These are phyloP conservation scores for Gracilariopsis chorda DNA, from an alignment of 23 red algal species.

Conservation along the genomic window DNA sequence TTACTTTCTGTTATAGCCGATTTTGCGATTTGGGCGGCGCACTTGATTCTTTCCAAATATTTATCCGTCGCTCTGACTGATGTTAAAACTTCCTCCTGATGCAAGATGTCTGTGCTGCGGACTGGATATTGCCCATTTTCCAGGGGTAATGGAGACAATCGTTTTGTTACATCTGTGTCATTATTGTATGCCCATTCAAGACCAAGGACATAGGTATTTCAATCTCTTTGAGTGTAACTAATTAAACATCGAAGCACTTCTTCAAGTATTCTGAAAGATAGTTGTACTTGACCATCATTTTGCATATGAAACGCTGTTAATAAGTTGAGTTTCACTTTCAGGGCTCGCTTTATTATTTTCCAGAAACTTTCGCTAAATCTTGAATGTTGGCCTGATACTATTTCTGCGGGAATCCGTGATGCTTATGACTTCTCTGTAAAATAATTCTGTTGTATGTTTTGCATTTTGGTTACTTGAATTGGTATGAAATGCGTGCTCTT, in stretches of 20 bases:
- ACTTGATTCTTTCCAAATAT: no score
- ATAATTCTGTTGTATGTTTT: not conserved
- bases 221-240: conserved; percentile 13
- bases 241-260: conserved; percentile 26
- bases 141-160: not conserved
- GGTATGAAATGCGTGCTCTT: conserved; percentile 6
- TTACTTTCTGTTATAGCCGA: no score
- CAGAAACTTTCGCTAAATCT: conserved; percentile 7
- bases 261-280: conserved; percentile 1
- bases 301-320: conserved; percentile 14
- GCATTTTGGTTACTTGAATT: not conserved
- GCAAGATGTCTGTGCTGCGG: no score
- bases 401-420: not conserved
- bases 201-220: not conserved
- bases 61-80: no score
- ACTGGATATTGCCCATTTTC: no score
- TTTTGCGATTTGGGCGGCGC: no score
- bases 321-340: conserved; percentile 7
- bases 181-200: conserved; percentile 30
- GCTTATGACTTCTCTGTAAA: conserved; percentile 14
- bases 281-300: conserved; percentile 21
- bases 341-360: not conserved
- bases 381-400: conserved; percentile 2
- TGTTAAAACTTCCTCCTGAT: no score
- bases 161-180: not conserved